Conservation (phyloP, 257 asterid genomes). For the Lycium ferocissimum region DNA sequence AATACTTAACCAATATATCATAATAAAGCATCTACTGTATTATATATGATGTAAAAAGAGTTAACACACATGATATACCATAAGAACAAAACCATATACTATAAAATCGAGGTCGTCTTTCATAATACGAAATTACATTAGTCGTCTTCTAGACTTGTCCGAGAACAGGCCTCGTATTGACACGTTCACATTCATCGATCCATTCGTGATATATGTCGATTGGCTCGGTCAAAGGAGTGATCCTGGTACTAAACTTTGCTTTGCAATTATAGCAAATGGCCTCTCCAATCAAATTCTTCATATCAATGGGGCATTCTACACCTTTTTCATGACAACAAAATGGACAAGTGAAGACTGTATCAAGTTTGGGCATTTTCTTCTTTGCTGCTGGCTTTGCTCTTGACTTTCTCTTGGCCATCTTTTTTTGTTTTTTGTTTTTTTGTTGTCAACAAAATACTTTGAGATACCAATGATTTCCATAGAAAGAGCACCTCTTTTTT, state of each 20-base stretch:
- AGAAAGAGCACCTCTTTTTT: neutral
- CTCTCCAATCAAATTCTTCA: conserved; percentile 78
- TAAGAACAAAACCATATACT: neutral
- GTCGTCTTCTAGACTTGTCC: neutral
- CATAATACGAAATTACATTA: too few relatives aligned
- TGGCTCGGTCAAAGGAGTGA: conserved; percentile 69
- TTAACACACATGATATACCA: neutral
- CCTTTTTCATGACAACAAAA: conserved; percentile 80
- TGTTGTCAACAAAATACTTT: neutral
- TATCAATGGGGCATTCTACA: conserved; percentile 81
- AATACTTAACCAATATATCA: too few relatives aligned
- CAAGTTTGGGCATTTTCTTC: conserved; percentile 90
- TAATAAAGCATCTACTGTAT: neutral
- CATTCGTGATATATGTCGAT: conserved; percentile 84
- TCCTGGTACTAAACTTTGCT: conserved; percentile 76
- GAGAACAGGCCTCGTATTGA: too few relatives aligned
- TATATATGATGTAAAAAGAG: too few relatives aligned
- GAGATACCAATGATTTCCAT: neutral
- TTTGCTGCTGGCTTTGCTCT: conserved; percentile 84
- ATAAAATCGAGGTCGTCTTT: neutral
- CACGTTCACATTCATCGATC: conserved; percentile 74
- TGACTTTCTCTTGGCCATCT: conserved; percentile 93
- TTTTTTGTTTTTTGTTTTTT: neutral
- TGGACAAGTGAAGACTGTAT: conserved; percentile 86
- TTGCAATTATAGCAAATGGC: conserved; percentile 73